Evolutionary conservation across 2,329 filamentous ascomycete genomes (phyloP).

Genomic region (Hymenoscyphus occultus): DNA sequence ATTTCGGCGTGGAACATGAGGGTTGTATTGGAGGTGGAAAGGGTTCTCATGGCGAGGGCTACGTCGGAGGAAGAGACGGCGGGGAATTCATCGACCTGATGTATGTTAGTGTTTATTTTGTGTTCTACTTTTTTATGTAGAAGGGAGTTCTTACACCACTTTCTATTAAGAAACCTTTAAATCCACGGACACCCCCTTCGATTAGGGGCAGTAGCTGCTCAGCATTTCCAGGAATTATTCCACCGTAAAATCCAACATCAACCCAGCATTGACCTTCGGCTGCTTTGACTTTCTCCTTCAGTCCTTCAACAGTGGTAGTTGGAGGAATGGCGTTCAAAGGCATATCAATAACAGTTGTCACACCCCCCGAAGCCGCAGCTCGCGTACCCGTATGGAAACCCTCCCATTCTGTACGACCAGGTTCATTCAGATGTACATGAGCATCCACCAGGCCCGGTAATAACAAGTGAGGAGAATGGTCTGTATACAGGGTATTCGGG

Average conservation of each 20-base stretch:
- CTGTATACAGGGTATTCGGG: constrained; percentile 66
- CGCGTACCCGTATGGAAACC: constrained; percentile 94
- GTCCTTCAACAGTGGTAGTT: constrained; percentile 80
- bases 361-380: constrained; percentile 90
- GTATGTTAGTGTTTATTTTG: constrained; percentile 16
- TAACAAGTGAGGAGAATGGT: constrained; percentile 81
- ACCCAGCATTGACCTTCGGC: constrained; percentile 92
- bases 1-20: constrained; percentile 99
- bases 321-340: constrained; percentile 95
- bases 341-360: constrained; percentile 98
- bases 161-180: constrained; percentile 97
- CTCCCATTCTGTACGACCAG: constrained; percentile 96
- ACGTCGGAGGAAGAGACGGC: constrained; percentile 82
- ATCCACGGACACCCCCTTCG: constrained; percentile 82
- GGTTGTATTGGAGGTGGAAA: constrained; percentile 79
- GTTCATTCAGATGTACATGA: constrained; percentile 96
- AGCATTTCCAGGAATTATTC: constrained; percentile 86
- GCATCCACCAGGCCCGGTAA: constrained; percentile 93
- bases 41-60: constrained; percentile 71
- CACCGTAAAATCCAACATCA: constrained; percentile 97
- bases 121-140: neutral
- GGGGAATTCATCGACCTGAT: constrained; percentile 89
- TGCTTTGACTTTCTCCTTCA: constrained; percentile 82
- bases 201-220: constrained; percentile 76
- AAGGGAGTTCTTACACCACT: constrained; percentile 68